Base-by-base conservation (phyloP, 345 rosid species). In the Erodium maritimum region DNA sequence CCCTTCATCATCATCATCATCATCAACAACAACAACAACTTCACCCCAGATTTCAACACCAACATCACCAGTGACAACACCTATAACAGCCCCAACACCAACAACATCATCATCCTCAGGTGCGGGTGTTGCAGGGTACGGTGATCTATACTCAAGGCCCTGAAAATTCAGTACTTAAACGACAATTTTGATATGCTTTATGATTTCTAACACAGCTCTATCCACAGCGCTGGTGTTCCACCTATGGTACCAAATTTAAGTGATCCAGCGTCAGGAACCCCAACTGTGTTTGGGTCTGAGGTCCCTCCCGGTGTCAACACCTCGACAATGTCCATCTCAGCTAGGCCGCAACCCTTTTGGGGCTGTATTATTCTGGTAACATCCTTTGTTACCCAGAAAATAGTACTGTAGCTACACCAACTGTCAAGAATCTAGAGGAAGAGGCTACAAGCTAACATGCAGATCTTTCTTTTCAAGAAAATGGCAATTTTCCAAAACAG, bases 1-100 rank as follows among this genome's bases (percentile, higher is more conserved):
- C 77, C 81, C 82, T 22, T 69, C 80, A 18, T 82, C 73, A 3
- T 74, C 91, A 17, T 77, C 81, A 0, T 58, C 86, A n/a, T 60
- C 83, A 45, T 19, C 94, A 17, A 42, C 90, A 29, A 8, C 84
- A 52, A 51, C 81, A 52, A 59, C 73, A 22, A 48, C 76, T 55
- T 60, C 75, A 61, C 23, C 77, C 42, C 51, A 67, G 20, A 33
- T 65, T 59, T 61, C 70, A 25, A 8, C 65, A 25, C 17, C 65
- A 46, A 17, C 55, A 53, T 10, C 62, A 33, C 7, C 50, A 19
- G 16, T 54, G 19, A 17, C 62, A 13, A 53, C 62, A 21, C 11
- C 69, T 6, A 5, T 61, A 29, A 50, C 70, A 37, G 10, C 46
- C 10, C 46, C 46, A 11, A 37, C 46, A 37, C 46, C 46, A 37